phyloP scores from a whole-genome alignment of 345 rosid genomes.

The Kandelia obovata region DNA sequence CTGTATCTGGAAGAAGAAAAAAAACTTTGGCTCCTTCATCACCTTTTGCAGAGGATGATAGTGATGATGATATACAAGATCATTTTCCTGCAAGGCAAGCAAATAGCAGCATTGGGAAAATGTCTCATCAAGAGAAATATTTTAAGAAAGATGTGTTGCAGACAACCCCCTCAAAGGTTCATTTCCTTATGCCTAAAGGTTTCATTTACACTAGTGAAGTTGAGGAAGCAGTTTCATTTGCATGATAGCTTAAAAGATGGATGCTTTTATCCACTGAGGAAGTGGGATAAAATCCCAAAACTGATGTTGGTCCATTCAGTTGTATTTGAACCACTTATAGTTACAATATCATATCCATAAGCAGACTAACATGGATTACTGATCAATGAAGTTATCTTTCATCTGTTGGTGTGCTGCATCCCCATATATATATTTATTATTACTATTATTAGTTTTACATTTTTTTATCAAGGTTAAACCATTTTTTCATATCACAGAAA shows the following conservation, averaged over 20 bases:
- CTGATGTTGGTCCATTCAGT: too few relatives aligned
- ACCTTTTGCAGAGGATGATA: constrained; percentile 29
- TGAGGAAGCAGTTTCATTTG: not conserved
- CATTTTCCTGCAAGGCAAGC: constrained; percentile 17
- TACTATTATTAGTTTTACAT: too few relatives aligned
- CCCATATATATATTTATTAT: too few relatives aligned
- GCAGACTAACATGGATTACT: too few relatives aligned
- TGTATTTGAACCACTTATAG: too few relatives aligned
- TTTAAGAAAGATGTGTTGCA: constrained; percentile 22
- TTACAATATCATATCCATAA: too few relatives aligned
- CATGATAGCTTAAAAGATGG: not conserved
- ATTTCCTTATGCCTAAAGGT: not conserved
- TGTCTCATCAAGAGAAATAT: constrained; percentile 10
- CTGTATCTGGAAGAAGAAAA: constrained; percentile 26
- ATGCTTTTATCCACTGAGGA: not conserved
- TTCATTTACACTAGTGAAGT: not conserved
- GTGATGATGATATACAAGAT: constrained; percentile 29
- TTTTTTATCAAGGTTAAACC: too few relatives aligned
- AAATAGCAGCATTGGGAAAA: constrained; percentile 23
- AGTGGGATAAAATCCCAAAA: not conserved
- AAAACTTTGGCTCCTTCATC: constrained; percentile 22
- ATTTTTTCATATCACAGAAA: too few relatives aligned
- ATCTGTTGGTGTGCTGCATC: too few relatives aligned
- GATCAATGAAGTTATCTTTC: too few relatives aligned
- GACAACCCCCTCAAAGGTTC: constrained; percentile 33